phyloP scores from a whole-genome alignment of 257 asterid species.

The Solanum etuberosum region DNA sequence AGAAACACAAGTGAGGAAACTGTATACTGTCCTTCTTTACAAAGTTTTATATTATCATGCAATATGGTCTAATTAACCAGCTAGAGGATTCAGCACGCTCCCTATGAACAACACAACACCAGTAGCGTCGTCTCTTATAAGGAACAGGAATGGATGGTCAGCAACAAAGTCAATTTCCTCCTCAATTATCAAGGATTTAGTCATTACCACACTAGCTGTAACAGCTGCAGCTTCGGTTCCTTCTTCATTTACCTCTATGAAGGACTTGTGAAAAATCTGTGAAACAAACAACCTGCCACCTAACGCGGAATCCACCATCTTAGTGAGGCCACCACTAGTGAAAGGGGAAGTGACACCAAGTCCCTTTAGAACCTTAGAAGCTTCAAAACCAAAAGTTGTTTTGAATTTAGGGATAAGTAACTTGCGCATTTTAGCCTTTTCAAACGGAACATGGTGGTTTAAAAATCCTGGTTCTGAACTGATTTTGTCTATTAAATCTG shows the following conservation, averaged over 20 bases:
- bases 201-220: neutral
- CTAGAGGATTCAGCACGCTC: slow-evolving; percentile 14
- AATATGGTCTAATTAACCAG: neutral
- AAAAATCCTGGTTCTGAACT: slow-evolving; percentile 16
- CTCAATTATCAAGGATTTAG: neutral
- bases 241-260: slow-evolving; percentile 21
- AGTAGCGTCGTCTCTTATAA: slow-evolving; percentile 15
- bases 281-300: slow-evolving; percentile 10
- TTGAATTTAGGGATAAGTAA: slow-evolving; percentile 24
- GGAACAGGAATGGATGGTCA: slow-evolving; percentile 26
- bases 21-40: too few relatives aligned
- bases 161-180: slow-evolving; percentile 19
- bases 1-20: neutral
- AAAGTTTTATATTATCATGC: too few relatives aligned
- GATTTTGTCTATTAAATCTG: slow-evolving; percentile 7
- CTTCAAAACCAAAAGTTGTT: neutral
- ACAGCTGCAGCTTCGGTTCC: slow-evolving; percentile 29
- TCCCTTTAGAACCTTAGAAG: neutral
- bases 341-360: slow-evolving; percentile 21
- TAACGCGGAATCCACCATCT: slow-evolving; percentile 10
- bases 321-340: slow-evolving; percentile 9
- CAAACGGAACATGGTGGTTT: slow-evolving; percentile 3
- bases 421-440: neutral
- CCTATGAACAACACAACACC: slow-evolving; percentile 21
- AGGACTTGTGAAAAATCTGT: neutral